Conservation (phyloP, 2,329 filamentous ascomycete species). For the Chaetomium globosum region DNA sequence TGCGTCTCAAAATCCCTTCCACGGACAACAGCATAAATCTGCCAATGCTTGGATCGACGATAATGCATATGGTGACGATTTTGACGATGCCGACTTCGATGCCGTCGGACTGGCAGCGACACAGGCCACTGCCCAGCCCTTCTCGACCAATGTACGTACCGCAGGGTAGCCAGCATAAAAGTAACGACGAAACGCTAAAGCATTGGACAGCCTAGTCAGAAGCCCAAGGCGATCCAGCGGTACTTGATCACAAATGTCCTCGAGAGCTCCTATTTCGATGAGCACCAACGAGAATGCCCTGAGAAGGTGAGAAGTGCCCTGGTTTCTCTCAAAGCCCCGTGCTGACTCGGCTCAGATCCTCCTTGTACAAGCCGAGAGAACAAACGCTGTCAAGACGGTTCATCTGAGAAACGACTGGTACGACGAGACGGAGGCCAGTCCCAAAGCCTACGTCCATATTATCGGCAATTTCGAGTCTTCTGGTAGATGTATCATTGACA, state of each 20-base stretch:
- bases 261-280: constrained; percentile 67
- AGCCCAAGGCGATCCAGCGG: constrained; percentile 77
- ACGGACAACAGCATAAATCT: constrained; percentile 33
- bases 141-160: constrained; percentile 58
- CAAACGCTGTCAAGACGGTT: constrained; percentile 66
- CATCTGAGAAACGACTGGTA: constrained; percentile 84
- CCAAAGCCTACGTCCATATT: constrained; percentile 80
- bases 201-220: constrained; percentile 64
- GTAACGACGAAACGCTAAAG: constrained; percentile 59
- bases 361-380: constrained; percentile 77
- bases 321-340: background rate
- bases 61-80: constrained; percentile 69
- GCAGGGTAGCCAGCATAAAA: constrained; percentile 36
- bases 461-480: constrained; percentile 72
- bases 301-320: constrained; percentile 66
- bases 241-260: constrained; percentile 78
- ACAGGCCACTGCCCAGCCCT: constrained; percentile 55
- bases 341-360: constrained; percentile 61
- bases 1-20: constrained; percentile 25
- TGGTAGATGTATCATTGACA: constrained; percentile 80
- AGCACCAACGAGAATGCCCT: constrained; percentile 58
- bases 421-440: constrained; percentile 75
- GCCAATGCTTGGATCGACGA: constrained; percentile 43
- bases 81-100: constrained; percentile 76
- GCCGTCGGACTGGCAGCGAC: constrained; percentile 73